Evolutionary conservation across 768 basidiomycete genomes (phyloP).

Genomic region (Cystoderma amianthinum): DNA sequence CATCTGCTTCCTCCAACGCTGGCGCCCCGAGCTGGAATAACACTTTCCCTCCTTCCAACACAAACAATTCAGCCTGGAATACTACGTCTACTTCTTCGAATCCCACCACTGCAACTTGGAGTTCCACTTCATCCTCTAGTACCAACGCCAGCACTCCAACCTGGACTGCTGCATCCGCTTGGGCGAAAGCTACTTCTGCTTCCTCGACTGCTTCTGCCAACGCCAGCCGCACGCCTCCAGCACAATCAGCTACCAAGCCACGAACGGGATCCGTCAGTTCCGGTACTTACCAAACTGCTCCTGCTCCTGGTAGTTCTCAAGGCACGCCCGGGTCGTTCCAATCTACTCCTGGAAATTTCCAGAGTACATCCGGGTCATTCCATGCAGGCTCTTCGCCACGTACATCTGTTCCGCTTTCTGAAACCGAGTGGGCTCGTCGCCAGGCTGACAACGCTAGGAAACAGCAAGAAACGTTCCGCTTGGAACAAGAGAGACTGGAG

Average conservation of each 20-base stretch:
- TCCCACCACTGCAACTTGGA: no score
- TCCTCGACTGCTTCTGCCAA: constrained; percentile 17
- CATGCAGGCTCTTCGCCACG: constrained; percentile 15
- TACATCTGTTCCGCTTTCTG: constrained; percentile 16
- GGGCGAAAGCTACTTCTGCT: constrained; percentile 9
- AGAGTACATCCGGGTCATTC: constrained; percentile 14
- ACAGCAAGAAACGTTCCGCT: constrained; percentile 65
- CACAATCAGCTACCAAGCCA: constrained; percentile 16
- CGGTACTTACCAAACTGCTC: constrained; percentile 15
- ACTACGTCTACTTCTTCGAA: no score
- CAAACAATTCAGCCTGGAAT: no score
- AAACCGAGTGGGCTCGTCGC: constrained; percentile 56
- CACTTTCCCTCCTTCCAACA: no score
- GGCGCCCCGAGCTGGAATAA: no score
- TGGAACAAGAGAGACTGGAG: constrained; percentile 59
- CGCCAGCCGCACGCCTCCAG: neutral
- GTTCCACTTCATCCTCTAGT: constrained; percentile 19
- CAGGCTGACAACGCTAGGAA: constrained; percentile 56
- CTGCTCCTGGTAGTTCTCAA: constrained; percentile 18
- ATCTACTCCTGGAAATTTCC: constrained; percentile 5
- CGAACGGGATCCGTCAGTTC: constrained; percentile 27
- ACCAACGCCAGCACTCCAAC: neutral
- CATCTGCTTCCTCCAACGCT: no score
- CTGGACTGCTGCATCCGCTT: constrained; percentile 19
- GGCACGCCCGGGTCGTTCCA: constrained; percentile 12